Percentiles rank a stretch among this genome's conserved stretches.
These are phyloP conservation scores for Yamadazyma sp. DNA, from an alignment of 805 yeast species.

Conservation along the genomic window DNA sequence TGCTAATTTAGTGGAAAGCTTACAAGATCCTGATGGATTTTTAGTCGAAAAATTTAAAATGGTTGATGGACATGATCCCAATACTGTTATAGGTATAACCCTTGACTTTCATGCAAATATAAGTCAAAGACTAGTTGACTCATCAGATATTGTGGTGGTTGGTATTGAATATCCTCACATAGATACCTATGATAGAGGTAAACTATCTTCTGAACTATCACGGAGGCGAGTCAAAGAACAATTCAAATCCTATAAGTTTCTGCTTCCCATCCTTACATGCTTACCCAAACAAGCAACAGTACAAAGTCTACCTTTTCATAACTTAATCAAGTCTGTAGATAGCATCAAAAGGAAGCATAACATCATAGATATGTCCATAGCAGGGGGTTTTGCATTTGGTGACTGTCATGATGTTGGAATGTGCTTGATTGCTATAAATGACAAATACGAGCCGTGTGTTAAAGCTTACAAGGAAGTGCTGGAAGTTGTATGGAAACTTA, in stretches of 20 bases:
- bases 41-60: slow-evolving; percentile 1
- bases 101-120: slow-evolving; percentile 5
- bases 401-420: slow-evolving; percentile 6
- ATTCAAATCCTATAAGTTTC: slow-evolving; percentile 2
- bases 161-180: slow-evolving; percentile 4
- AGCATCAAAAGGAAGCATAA: background rate
- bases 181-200: slow-evolving; percentile 1
- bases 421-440: slow-evolving; percentile 4
- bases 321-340: slow-evolving; percentile 1
- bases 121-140: slow-evolving; percentile 1
- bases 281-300: slow-evolving; percentile 5
- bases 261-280: slow-evolving; percentile 2
- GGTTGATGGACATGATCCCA: background rate
- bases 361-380: background rate
- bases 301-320: slow-evolving; percentile 2
- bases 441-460: background rate
- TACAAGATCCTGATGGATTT: slow-evolving; percentile 4
- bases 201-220: background rate
- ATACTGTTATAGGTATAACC: slow-evolving; percentile 1
- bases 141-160: background rate
- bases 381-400: slow-evolving; percentile 5
- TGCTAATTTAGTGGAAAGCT: slow-evolving; percentile 1
- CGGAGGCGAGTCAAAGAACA: background rate
- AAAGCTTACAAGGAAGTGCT: slow-evolving; percentile 2
- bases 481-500: slow-evolving; percentile 4